Percentiles rank a stretch among this genome's conserved stretches.
These are phyloP conservation scores for Epichloe typhina DNA, from an alignment of 2,329 filamentous ascomycete species.

Conservation along the genomic window DNA sequence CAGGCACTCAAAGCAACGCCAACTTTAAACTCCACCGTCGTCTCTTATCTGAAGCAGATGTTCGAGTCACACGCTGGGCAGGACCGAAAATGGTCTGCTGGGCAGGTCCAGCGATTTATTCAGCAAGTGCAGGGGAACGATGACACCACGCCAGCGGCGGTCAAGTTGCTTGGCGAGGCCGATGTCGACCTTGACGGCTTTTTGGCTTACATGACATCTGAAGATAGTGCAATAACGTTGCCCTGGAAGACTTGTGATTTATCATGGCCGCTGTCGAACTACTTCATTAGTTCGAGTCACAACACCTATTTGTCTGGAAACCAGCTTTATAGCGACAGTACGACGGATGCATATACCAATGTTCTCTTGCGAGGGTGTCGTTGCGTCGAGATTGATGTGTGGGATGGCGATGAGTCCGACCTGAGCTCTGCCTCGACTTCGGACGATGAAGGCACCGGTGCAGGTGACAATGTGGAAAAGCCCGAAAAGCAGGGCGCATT, in stretches of 20 bases:
- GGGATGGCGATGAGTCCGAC: conserved; percentile 72
- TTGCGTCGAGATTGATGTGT: conserved; percentile 90
- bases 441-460: conserved; percentile 30
- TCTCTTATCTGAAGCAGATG: conserved; percentile 31
- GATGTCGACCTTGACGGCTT: conserved; percentile 36
- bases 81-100: conserved; percentile 30
- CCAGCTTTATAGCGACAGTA: conserved; percentile 76
- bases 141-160: conserved; percentile 15
- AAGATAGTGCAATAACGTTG: conserved; percentile 28
- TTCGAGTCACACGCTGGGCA: conserved; percentile 31
- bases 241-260: conserved; percentile 37
- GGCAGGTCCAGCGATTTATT: conserved; percentile 33
- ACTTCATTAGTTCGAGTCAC: conserved; percentile 89
- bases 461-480: conserved; percentile 30
- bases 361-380: conserved; percentile 75
- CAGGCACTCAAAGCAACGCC: conserved; percentile 27
- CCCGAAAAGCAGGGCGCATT: conserved; percentile 45
- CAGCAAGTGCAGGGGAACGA: conserved; percentile 31
- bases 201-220: conserved; percentile 42
- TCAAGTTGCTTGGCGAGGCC: conserved; percentile 14
- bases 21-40: conserved; percentile 26
- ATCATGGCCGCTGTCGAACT: conserved; percentile 71
- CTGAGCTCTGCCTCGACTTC: conserved; percentile 43
- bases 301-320: conserved; percentile 89
- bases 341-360: conserved; percentile 75